phyloP scores from a whole-genome alignment of 2,329 filamentous ascomycete genomes.

The Neonectria sp. region DNA sequence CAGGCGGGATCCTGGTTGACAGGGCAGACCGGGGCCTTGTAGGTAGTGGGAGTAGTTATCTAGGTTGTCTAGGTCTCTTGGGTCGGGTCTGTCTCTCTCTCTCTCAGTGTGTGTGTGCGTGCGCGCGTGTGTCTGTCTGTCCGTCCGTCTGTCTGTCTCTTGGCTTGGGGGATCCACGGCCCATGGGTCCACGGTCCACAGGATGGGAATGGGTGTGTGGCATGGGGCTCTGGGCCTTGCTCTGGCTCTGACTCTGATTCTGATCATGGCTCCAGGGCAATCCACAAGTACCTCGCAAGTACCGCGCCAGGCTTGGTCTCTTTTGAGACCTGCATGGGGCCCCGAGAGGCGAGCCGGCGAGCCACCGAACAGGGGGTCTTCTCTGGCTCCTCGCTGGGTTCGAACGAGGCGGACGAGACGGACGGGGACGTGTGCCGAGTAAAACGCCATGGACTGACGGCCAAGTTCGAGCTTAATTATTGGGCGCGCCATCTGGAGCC shows the following conservation, averaged over 20 bases:
- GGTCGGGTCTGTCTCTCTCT: constrained; percentile 1
- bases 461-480: constrained; percentile 51
- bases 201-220: neutral
- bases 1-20: constrained; percentile 47
- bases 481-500: constrained; percentile 41
- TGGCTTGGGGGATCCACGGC: constrained; percentile 34
- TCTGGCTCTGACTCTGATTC: constrained; percentile 3
- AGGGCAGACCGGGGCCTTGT: constrained; percentile 46
- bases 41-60: neutral
- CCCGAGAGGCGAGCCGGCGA: constrained; percentile 15
- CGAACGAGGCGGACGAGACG: constrained; percentile 29
- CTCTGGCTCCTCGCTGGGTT: neutral
- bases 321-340: constrained; percentile 37
- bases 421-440: constrained; percentile 47
- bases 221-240: constrained; percentile 27
- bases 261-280: constrained; percentile 9
- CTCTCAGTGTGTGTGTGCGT: no score
- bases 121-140: constrained; percentile 1
- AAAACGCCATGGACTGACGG: constrained; percentile 47
- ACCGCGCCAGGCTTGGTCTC: constrained; percentile 36
- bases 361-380: constrained; percentile 14
- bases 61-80: constrained; percentile 24
- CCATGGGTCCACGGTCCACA: constrained; percentile 20
- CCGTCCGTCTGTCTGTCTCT: constrained; percentile 18
- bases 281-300: constrained; percentile 43